Conservation (phyloP, 2,329 filamentous ascomycete species). For the Pseudogymnoascus pannorum region DNA sequence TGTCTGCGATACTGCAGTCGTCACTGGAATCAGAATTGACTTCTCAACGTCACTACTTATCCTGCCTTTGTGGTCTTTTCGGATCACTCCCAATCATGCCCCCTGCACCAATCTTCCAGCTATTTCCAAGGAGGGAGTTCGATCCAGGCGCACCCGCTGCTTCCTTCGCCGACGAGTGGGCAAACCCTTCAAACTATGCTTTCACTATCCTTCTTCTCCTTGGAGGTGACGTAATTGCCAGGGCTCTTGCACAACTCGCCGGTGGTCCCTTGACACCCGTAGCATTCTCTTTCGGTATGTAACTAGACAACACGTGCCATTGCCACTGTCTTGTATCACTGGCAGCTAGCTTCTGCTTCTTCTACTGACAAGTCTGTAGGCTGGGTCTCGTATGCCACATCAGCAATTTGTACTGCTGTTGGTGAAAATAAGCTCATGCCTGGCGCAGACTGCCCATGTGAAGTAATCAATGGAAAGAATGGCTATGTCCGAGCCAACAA, state of each 20-base stretch:
- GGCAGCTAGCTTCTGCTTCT: not conserved
- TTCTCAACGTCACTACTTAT: not conserved
- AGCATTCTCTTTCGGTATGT: constrained; percentile 26
- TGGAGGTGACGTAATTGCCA: constrained; percentile 30
- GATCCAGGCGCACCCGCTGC: not conserved
- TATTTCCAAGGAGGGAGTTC: not conserved
- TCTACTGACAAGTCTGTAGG: constrained; percentile 14
- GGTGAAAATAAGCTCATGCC: constrained; percentile 30
- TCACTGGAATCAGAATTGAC: not conserved
- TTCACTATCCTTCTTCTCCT: constrained; percentile 31
- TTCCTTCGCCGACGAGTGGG: not conserved
- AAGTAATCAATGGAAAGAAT: constrained; percentile 32
- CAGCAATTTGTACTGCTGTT: constrained; percentile 20
- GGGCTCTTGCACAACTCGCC: constrained; percentile 28
- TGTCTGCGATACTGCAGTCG: not conserved
- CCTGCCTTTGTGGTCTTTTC: not conserved
- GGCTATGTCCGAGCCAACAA: constrained; percentile 34
- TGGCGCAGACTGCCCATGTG: constrained; percentile 27
- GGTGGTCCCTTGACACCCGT: constrained; percentile 26
- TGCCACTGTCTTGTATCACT: not conserved
- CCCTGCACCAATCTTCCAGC: not conserved
- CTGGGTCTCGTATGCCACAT: constrained; percentile 25
- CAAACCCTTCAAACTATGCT: constrained; percentile 19
- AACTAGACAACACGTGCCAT: not conserved
- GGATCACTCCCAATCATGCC: not conserved